Evolutionary conservation across 768 basidiomycete genomes (phyloP).

Genomic region (Boletus coccyginus): DNA sequence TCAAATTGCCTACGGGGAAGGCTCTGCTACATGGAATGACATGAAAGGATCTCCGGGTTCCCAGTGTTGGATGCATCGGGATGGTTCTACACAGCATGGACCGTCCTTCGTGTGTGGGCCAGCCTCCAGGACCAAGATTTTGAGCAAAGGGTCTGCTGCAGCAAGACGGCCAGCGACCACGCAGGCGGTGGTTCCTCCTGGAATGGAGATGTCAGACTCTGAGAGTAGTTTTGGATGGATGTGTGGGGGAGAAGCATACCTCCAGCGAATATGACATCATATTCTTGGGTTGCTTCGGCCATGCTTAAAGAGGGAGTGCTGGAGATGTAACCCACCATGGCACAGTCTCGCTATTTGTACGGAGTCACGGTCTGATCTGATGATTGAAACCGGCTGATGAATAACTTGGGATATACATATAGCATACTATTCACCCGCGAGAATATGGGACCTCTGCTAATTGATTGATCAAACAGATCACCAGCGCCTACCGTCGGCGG

Average conservation of each 20-base stretch:
- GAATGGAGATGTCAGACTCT: background rate
- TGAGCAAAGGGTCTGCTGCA: slow-evolving; percentile 22
- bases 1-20: too few species aligned
- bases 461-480: slow-evolving; percentile 3
- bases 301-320: background rate
- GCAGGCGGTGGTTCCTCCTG: slow-evolving; percentile 37
- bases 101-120: slow-evolving; percentile 25
- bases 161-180: slow-evolving; percentile 31
- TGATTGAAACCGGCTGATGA: too few species aligned
- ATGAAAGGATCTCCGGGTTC: too few species aligned
- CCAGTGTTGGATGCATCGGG: too few species aligned
- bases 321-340: background rate
- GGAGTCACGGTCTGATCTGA: background rate
- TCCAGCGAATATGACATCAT: slow-evolving; percentile 43
- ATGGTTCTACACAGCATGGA: too few species aligned
- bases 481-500: background rate
- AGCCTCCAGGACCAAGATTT: slow-evolving; percentile 30
- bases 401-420: background rate
- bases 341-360: slow-evolving; percentile 1
- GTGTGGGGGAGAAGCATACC: background rate
- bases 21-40: too few species aligned
- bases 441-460: background rate
- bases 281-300: slow-evolving; percentile 14
- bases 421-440: background rate
- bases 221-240: background rate